phyloP scores from a whole-genome alignment of 23 red algal genomes.

The Chondrus crispus region DNA sequence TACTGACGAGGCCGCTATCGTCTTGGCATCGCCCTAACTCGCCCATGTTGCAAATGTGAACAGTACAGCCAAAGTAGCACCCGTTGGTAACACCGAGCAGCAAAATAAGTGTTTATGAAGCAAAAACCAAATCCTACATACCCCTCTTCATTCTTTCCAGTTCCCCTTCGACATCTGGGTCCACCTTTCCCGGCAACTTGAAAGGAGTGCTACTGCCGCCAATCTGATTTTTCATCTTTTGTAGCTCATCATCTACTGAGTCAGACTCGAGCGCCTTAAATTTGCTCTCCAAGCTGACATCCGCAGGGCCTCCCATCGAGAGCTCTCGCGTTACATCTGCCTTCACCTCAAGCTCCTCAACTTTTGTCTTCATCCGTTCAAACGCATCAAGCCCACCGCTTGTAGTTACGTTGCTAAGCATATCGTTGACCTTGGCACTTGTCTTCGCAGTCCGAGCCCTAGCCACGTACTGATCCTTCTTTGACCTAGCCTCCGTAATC shows the following conservation, averaged over 20 bases:
- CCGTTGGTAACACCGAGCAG: too few relatives aligned
- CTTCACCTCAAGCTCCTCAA: slow-evolving; percentile 88
- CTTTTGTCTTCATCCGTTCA: slow-evolving; percentile 97
- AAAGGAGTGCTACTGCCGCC: slow-evolving; percentile 34
- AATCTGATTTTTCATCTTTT: slow-evolving; percentile 79
- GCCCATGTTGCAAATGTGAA: too few relatives aligned
- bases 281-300: slow-evolving; percentile 82
- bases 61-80: too few relatives aligned
- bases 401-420: slow-evolving; percentile 80
- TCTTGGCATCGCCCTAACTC: too few relatives aligned
- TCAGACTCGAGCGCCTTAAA: slow-evolving; percentile 92
- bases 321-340: slow-evolving; percentile 81
- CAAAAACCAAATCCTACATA: slow-evolving; percentile 8
- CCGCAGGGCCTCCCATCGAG: slow-evolving; percentile 60
- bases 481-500: slow-evolving; percentile 85
- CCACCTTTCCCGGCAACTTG: slow-evolving; percentile 35
- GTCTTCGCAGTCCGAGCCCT: slow-evolving; percentile 94
- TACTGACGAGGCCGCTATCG: too few relatives aligned
- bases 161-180: slow-evolving; percentile 86
- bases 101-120: background rate
- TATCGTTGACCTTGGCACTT: slow-evolving; percentile 93
- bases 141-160: slow-evolving; percentile 77
- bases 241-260: slow-evolving; percentile 91
- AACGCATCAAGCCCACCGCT: slow-evolving; percentile 86
- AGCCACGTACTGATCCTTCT: slow-evolving; percentile 96